Evolutionary conservation across 1,284 basidiomycete species (phyloP), one percentile per base, ranked within the genome.

Genomic region (Paramarasmius palmivorus): DNA sequence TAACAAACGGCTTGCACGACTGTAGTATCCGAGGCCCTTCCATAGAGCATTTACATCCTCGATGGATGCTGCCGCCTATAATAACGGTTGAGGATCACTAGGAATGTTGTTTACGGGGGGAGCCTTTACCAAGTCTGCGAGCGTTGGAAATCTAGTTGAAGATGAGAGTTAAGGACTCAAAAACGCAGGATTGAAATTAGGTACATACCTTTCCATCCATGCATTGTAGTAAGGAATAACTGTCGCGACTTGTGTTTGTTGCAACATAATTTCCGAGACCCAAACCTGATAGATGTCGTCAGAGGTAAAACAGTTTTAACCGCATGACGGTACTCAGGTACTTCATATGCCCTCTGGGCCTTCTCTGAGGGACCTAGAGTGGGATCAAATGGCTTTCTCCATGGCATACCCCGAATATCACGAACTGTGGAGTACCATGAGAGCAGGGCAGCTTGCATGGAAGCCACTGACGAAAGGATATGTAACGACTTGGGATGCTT

Each of bases 181-280:
- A 25, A 20, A 32, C 29, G 14, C 32, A 25, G 20, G 54, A 54
- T n/a, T n/a, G n/a, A 55, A 54, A 48, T 47, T 44, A 40, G 32
- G 20, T 25, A 73, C 79, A 54, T 60, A 90, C 88, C 78, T 87
- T 59, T 76, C 74, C 77, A 95, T 90, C 93, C 93, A 95, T 37
- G 78, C 79, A 45, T 84, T 86, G 70, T 92, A 96, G 69, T 95
- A 97, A 0, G 89, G 90, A 59, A 95, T 93, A 12, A 95, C 94
- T 0, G 94, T 96, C 2, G 76, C 81, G 22, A 92, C 90, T 66
- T 95, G 94, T 0, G 96, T 98, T 69, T 99, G 96, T 68, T 99
- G 96, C 5, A 98, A 79, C 96, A 98, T 98, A 59, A 98, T 90
- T 69, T 98, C 94, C 10, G 90, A 92, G 41, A 97, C 78, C 88